These are phyloP conservation scores for Argentina anserina DNA, from an alignment of 306 rosid species.

Conservation along the genomic window DNA sequence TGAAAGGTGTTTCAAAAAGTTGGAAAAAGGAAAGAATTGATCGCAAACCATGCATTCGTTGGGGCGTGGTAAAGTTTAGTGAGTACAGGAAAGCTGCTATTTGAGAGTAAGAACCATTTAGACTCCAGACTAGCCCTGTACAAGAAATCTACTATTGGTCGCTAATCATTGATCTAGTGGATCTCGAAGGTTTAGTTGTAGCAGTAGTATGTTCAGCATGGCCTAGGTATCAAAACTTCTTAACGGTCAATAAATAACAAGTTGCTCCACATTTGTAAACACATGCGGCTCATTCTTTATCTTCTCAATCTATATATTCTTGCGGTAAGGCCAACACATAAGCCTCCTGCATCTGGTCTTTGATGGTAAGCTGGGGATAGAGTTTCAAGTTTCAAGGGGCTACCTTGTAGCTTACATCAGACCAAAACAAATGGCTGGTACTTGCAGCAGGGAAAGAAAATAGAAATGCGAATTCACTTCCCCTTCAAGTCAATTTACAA, in stretches of 20 bases:
- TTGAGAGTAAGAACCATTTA: background rate
- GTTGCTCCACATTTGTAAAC: background rate
- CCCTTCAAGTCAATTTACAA: constrained; percentile 1
- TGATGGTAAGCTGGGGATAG: background rate
- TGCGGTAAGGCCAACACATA: background rate
- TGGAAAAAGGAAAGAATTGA: background rate
- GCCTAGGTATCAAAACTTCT: background rate
- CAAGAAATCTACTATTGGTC: background rate
- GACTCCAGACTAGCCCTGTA: background rate
- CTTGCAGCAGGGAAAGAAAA: no score
- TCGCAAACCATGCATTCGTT: background rate
- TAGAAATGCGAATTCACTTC: no score
- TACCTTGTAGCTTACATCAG: background rate
- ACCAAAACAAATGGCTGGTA: background rate
- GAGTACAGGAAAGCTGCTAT: background rate
- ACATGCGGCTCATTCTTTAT: no score
- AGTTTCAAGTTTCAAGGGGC: background rate
- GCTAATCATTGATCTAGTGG: background rate
- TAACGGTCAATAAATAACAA: background rate
- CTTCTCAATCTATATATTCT: background rate
- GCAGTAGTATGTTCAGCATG: background rate
- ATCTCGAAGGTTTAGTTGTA: background rate
- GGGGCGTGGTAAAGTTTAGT: background rate
- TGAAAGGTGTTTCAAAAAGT: background rate
- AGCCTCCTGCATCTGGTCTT: background rate